phyloP scores from a whole-genome alignment of 306 rosid genomes.

The Delonix regia region DNA sequence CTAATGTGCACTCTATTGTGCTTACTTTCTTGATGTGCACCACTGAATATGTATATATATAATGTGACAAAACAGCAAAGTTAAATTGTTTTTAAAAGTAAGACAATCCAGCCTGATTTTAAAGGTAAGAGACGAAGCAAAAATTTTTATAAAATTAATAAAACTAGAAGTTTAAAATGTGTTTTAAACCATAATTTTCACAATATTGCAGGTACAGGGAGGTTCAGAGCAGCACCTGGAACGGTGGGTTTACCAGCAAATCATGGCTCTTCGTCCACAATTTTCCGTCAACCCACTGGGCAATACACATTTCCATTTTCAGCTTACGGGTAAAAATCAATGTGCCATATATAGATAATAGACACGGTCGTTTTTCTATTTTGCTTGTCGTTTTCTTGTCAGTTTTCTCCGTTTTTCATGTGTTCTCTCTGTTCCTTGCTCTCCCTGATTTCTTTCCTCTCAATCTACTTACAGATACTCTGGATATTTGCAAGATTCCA shows the following conservation, averaged over 20 bases:
- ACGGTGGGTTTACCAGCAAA: slow-evolving; percentile 62
- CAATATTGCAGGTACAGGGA: slow-evolving; percentile 49
- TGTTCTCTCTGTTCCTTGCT: neutral
- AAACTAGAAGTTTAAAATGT: neutral
- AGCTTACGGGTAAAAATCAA: slow-evolving; percentile 68
- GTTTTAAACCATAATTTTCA: neutral
- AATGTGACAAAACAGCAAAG: too few relatives aligned
- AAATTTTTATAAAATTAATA: too few relatives aligned
- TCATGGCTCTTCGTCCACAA: slow-evolving; percentile 72
- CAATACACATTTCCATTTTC: slow-evolving; percentile 86
- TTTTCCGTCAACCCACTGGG: slow-evolving; percentile 66
- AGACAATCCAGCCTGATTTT: too few relatives aligned
- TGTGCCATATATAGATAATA: neutral
- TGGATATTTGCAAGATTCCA: slow-evolving; percentile 80
- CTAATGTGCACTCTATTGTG: too few relatives aligned
- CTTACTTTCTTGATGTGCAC: too few relatives aligned
- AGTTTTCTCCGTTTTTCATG: too few relatives aligned
- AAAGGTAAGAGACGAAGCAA: too few relatives aligned
- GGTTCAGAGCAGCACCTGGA: slow-evolving; percentile 72
- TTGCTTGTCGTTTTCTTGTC: neutral
- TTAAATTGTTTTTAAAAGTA: too few relatives aligned
- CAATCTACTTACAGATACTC: slow-evolving; percentile 56
- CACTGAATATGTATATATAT: too few relatives aligned
- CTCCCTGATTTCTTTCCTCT: slow-evolving; percentile 14
- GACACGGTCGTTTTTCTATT: neutral